phyloP scores from a whole-genome alignment of 768 basidiomycete species.

The Kwoniella bestiolae region DNA sequence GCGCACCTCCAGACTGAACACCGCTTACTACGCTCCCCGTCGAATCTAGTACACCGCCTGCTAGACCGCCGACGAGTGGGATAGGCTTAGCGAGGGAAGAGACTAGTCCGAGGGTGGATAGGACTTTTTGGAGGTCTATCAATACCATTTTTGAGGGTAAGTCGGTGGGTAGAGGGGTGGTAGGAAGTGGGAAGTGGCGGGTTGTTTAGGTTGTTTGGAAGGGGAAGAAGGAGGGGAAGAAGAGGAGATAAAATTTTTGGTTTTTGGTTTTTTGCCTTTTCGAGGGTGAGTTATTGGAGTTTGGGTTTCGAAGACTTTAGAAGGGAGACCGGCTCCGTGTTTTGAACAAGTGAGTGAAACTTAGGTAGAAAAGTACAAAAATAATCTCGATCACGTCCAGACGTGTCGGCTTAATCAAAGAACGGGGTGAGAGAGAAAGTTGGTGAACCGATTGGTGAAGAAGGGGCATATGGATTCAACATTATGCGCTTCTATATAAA shows the following conservation, averaged over 20 bases:
- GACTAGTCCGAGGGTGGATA: conserved; percentile 35
- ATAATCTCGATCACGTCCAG: conserved; percentile 31
- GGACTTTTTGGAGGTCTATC: conserved; percentile 40
- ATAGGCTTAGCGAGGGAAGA: conserved; percentile 39
- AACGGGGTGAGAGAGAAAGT: background rate
- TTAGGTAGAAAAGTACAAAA: background rate
- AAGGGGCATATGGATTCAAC: background rate
- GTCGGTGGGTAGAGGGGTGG: background rate
- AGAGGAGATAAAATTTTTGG: background rate
- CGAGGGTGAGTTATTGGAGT: background rate
- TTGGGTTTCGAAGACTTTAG: background rate
- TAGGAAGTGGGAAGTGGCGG: too few relatives aligned
- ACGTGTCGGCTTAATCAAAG: conserved; percentile 20
- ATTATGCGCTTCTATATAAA: background rate
- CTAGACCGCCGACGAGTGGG: conserved; percentile 28
- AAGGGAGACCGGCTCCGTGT: conserved; percentile 28
- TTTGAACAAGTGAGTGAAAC: background rate
- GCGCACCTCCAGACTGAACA: conserved; percentile 17
- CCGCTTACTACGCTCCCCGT: conserved; percentile 26
- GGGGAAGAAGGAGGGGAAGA: too few relatives aligned
- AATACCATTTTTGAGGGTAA: conserved; percentile 31
- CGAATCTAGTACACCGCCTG: conserved; percentile 33
- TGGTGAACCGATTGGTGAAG: conserved; percentile 15
- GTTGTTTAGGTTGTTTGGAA: background rate
- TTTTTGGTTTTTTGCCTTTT: background rate